Conservation (phyloP, 2,329 filamentous ascomycete species). For the Akanthomyces muscarius region DNA sequence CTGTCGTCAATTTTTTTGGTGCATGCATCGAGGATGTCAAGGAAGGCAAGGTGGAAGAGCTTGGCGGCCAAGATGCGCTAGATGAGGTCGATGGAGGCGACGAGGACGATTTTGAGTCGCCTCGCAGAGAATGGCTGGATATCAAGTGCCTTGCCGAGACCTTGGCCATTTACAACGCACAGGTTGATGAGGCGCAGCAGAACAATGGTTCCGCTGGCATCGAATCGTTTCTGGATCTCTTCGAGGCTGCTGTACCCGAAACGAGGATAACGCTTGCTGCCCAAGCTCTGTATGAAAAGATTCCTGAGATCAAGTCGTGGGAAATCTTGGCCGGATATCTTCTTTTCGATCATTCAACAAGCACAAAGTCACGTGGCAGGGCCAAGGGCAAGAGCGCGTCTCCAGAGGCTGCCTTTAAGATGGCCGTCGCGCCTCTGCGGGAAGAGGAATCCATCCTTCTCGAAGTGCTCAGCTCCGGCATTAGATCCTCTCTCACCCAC, state of each 20-base stretch:
- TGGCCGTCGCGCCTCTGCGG: slow-evolving; percentile 66
- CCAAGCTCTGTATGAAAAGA: slow-evolving; percentile 77
- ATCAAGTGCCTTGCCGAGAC: slow-evolving; percentile 87
- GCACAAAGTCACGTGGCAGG: slow-evolving; percentile 48
- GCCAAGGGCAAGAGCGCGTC: slow-evolving; percentile 48
- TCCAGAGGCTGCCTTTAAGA: slow-evolving; percentile 61
- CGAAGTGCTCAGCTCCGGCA: slow-evolving; percentile 78
- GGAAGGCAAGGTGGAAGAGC: slow-evolving; percentile 73
- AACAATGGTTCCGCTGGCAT: slow-evolving; percentile 42
- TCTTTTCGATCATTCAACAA: slow-evolving; percentile 81
- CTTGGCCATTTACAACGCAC: slow-evolving; percentile 73
- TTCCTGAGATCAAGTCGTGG: slow-evolving; percentile 81
- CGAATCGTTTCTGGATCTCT: slow-evolving; percentile 49
- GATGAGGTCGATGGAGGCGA: slow-evolving; percentile 70
- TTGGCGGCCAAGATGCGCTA: slow-evolving; percentile 73
- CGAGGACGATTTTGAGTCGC: slow-evolving; percentile 72
- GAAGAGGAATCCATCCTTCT: slow-evolving; percentile 81
- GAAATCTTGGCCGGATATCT: slow-evolving; percentile 85
- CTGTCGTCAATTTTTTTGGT: slow-evolving; percentile 85
- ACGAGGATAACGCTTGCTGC: slow-evolving; percentile 83
- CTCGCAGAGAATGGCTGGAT: slow-evolving; percentile 81
- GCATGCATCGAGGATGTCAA: slow-evolving; percentile 81
- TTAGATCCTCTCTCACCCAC: slow-evolving; percentile 68
- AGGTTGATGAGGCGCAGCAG: slow-evolving; percentile 55
- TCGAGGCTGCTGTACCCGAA: slow-evolving; percentile 64